Evolutionary conservation across 129 eudicot species (phyloP).

Genomic region (Apium graveolens): DNA sequence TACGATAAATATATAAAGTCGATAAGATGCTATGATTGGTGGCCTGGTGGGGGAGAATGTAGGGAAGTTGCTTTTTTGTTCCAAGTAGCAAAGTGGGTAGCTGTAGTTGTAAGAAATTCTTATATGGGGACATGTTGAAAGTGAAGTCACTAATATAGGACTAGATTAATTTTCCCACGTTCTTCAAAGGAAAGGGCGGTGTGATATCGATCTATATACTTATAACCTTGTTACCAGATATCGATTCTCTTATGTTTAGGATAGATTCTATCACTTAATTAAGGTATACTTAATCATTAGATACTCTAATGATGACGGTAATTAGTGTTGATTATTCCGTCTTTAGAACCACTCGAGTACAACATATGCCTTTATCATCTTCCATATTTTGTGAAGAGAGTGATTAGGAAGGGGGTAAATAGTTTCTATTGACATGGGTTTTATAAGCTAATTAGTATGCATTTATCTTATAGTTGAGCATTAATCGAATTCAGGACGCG

Average conservation of each 20-base stretch:
- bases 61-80: not conserved
- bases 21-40: too few species aligned
- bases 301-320: not conserved
- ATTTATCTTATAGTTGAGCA: too few species aligned
- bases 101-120: slow-evolving; percentile 4
- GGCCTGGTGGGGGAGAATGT: not conserved
- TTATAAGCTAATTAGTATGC: too few species aligned
- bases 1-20: too few species aligned
- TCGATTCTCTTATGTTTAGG: not conserved
- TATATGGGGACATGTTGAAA: not conserved
- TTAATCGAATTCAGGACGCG: too few species aligned
- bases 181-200: not conserved
- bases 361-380: not conserved
- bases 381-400: not conserved
- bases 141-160: not conserved
- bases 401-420: too few species aligned
- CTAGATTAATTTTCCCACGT: not conserved
- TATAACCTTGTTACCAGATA: not conserved
- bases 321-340: not conserved
- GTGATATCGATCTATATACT: not conserved
- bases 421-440: too few species aligned
- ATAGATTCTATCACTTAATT: not conserved
- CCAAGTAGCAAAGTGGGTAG: slow-evolving; percentile 3
- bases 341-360: not conserved
- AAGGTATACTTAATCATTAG: not conserved